These are phyloP conservation scores for Penicillium freii DNA, from an alignment of 2,329 filamentous ascomycete species.

Conservation along the genomic window DNA sequence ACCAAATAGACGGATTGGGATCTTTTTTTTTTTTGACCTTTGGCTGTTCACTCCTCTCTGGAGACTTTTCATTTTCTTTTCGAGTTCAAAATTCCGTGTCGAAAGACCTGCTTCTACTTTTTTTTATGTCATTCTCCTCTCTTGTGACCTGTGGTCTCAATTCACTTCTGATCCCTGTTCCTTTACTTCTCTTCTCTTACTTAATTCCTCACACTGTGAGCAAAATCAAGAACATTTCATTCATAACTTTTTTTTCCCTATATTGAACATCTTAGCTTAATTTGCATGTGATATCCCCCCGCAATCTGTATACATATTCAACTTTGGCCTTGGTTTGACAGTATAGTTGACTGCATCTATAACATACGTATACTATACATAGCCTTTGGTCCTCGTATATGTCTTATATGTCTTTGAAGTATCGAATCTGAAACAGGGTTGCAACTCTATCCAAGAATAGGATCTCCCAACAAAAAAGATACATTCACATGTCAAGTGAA, in stretches of 20 bases:
- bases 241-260: not conserved
- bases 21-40: slow-evolving; percentile 8
- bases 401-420: not conserved
- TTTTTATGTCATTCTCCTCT: slow-evolving; percentile 23
- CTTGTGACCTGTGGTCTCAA: slow-evolving; percentile 22
- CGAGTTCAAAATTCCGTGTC: slow-evolving; percentile 20
- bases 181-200: slow-evolving; percentile 10
- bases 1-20: slow-evolving; percentile 24
- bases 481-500: not conserved
- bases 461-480: not conserved
- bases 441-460: not conserved
- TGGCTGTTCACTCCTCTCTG: slow-evolving; percentile 12
- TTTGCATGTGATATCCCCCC: slow-evolving; percentile 6
- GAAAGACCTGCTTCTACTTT: slow-evolving; percentile 9
- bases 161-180: slow-evolving; percentile 15
- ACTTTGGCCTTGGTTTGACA: not conserved
- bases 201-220: slow-evolving; percentile 19
- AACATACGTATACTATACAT: not conserved
- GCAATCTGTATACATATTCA: not conserved
- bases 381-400: not conserved
- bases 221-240: slow-evolving; percentile 16
- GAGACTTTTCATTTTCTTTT: slow-evolving; percentile 5
- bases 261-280: not conserved
- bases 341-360: not conserved
- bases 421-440: not conserved